These are phyloP conservation scores for Cutaneotrichosporon arboriforme DNA, from an alignment of 1,284 basidiomycete genomes.

Conservation along the genomic window DNA sequence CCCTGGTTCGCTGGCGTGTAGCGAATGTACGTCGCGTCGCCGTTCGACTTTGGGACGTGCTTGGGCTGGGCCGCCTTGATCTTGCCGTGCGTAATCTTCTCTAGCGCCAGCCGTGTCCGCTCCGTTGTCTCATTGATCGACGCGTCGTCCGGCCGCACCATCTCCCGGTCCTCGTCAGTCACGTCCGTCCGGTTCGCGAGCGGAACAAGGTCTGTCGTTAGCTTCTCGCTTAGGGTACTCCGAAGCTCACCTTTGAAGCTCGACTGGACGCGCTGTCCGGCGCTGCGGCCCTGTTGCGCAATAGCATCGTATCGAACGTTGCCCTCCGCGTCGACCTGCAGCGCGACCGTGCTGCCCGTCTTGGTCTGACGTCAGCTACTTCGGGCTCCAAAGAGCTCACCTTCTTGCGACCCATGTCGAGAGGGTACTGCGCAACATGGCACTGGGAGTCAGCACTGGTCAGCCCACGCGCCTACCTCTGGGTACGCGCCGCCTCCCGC, in stretches of 20 bases:
- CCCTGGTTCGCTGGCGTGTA: slow-evolving; percentile 73
- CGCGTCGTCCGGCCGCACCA: slow-evolving; percentile 90
- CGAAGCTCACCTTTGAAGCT: slow-evolving; percentile 75
- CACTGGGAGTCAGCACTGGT: slow-evolving; percentile 51
- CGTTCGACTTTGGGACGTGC: slow-evolving; percentile 62
- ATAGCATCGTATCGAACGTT: slow-evolving; percentile 97
- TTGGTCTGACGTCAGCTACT: slow-evolving; percentile 53
- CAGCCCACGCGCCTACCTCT: slow-evolving; percentile 56
- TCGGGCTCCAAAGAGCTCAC: slow-evolving; percentile 47
- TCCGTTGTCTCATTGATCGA: slow-evolving; percentile 83
- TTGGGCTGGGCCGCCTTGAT: slow-evolving; percentile 91
- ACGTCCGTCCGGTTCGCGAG: slow-evolving; percentile 84
- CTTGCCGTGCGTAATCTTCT: slow-evolving; percentile 88
- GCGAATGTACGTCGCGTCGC: slow-evolving; percentile 78
- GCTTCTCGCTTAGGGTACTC: no score
- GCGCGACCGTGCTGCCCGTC: slow-evolving; percentile 84
- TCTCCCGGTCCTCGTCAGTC: slow-evolving; percentile 62
- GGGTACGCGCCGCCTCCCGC: slow-evolving; percentile 93
- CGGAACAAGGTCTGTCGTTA: slow-evolving; percentile 73
- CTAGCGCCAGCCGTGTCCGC: slow-evolving; percentile 81
- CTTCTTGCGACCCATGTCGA: slow-evolving; percentile 94
- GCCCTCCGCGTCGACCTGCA: slow-evolving; percentile 94
- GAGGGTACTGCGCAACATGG: slow-evolving; percentile 92
- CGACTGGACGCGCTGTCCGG: slow-evolving; percentile 80
- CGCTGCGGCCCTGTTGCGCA: slow-evolving; percentile 85